These are phyloP conservation scores for Mitragyna speciosa DNA, from an alignment of 257 asterid genomes.

Conservation along the genomic window DNA sequence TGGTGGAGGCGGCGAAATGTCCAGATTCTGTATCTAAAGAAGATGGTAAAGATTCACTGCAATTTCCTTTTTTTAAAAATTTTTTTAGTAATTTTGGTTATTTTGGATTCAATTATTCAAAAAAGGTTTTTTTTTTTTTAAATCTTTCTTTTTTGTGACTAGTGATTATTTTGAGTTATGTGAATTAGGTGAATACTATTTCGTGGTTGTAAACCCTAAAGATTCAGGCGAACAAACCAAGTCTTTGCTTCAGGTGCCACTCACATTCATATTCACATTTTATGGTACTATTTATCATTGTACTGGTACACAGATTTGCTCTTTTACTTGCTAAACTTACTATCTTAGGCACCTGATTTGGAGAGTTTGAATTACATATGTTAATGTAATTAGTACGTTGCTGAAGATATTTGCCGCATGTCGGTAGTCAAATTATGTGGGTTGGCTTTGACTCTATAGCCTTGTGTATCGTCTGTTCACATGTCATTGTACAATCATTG, in stretches of 20 bases:
- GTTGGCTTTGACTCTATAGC: background rate
- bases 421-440: background rate
- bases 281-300: too few species aligned
- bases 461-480: background rate
- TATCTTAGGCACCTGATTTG: background rate
- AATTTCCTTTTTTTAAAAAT: background rate
- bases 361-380: background rate
- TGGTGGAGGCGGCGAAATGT: conserved; percentile 37
- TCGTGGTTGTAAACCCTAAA: conserved; percentile 76
- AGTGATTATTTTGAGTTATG: conserved; percentile 7
- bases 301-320: background rate
- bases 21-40: conserved; percentile 25
- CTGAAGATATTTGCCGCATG: background rate
- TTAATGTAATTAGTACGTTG: background rate
- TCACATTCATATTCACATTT: background rate
- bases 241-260: conserved; percentile 65
- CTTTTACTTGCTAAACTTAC: background rate
- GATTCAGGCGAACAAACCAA: conserved; percentile 51
- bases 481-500: background rate
- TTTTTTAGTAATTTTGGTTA: background rate
- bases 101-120: too few species aligned
- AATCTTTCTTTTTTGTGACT: background rate
- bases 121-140: too few species aligned
- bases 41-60: conserved; percentile 36
- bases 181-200: conserved; percentile 47